Conservation (phyloP, 257 asterid species). For the Thymus mandschuricus region DNA sequence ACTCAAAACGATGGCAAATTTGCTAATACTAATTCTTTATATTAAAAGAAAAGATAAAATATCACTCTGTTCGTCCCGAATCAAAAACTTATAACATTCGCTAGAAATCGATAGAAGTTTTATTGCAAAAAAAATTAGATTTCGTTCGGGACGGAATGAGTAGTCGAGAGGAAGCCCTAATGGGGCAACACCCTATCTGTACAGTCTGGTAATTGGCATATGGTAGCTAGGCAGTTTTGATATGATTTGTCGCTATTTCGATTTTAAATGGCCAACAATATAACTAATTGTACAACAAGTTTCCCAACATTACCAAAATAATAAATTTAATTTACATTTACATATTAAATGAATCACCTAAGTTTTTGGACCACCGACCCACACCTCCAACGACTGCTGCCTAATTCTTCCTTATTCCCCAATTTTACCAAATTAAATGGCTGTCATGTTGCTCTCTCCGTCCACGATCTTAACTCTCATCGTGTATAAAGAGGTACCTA, state of each 20-base stretch:
- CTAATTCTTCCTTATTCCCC: neutral
- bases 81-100: too few species aligned
- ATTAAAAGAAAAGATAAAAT: too few species aligned
- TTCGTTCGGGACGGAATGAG: too few species aligned
- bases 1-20: too few species aligned
- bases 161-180: neutral
- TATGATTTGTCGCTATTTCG: neutral
- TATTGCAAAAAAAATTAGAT: too few species aligned
- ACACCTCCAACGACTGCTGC: neutral
- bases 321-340: neutral
- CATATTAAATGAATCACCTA: constrained; percentile 1
- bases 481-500: neutral
- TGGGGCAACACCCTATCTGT: neutral
- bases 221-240: neutral
- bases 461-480: too few species aligned
- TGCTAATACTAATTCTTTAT: too few species aligned
- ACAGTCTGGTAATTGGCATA: neutral
- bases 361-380: constrained; percentile 11
- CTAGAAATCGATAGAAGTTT: too few species aligned
- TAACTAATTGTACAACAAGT: neutral
- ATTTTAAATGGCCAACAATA: neutral
- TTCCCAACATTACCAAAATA: constrained; percentile 7
- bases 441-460: too few species aligned
- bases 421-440: neutral
- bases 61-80: too few species aligned